Percentiles rank a stretch among this genome's conserved stretches.
Conservation (phyloP, 495 filamentous ascomycete genomes). For the Viridothelium virens region DNA sequence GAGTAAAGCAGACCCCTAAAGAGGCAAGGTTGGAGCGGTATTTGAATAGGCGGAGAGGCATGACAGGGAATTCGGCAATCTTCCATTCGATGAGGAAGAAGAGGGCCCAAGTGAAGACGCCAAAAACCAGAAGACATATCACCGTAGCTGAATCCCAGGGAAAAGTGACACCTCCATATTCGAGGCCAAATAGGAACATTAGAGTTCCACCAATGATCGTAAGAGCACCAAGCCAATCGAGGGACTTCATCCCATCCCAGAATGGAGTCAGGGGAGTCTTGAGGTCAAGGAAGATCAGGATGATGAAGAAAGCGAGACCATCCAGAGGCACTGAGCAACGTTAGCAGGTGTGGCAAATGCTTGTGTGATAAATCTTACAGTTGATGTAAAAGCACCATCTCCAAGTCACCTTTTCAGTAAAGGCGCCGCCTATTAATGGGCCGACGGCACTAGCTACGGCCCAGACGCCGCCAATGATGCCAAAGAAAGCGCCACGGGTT, state of each 20-base stretch:
- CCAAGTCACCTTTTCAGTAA: conserved; percentile 47
- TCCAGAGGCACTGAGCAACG: conserved; percentile 56
- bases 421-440: conserved; percentile 36
- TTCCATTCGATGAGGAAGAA: conserved; percentile 66
- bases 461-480: conserved; percentile 39
- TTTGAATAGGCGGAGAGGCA: conserved; percentile 63
- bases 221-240: conserved; percentile 66
- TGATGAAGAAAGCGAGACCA: conserved; percentile 57
- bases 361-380: conserved; percentile 34
- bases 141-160: conserved; percentile 71
- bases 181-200: conserved; percentile 74
- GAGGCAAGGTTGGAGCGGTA: conserved; percentile 51
- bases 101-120: conserved; percentile 50
- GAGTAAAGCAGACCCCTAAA: conserved; percentile 52
- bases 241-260: conserved; percentile 58
- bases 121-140: conserved; percentile 72
- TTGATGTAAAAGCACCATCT: conserved; percentile 61
- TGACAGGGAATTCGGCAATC: conserved; percentile 67
- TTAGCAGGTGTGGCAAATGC: conserved; percentile 31
- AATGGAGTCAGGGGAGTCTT: conserved; percentile 70
- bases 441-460: conserved; percentile 37
- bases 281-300: conserved; percentile 65
- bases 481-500: conserved; percentile 39
- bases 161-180: conserved; percentile 66
- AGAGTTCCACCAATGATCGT: conserved; percentile 67